Base-by-base conservation (phyloP, 1,284 basidiomycete species). In the Heliocybe sulcata region DNA sequence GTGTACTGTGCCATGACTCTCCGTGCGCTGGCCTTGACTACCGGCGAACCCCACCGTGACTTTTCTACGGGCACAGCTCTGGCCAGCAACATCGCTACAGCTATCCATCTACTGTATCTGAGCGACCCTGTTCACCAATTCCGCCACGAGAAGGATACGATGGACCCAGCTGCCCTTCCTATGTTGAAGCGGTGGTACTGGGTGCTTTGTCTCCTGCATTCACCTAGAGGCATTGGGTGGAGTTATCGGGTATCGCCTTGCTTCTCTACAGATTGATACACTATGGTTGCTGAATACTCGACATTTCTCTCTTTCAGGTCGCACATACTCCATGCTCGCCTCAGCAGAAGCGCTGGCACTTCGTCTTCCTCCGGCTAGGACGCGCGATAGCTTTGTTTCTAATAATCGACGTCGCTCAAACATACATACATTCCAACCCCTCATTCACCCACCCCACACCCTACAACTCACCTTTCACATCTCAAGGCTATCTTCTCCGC, bases 191-290 rank as follows among this genome's bases (percentile, higher is more conserved):
- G 61, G 26, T 12, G 58, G 20, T 57, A 56, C 27, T 63, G 58
- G 60, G n/a, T 58, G 8, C 35, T 52, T 20, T 55, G 58, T 52
- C 26, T 61, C 6, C 48, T 56, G 23, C 53, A 53, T 35, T 54
- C 53, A 12, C 53, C 55, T 2, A 57, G 62, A 26, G 62, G 62
- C 2, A 54, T 63, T 27, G 57, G 63, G 16, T 63, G 59, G 62
- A 61, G 57, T 54, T 59, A 61, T 54, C 54, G 58, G 55, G 62
- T 63, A 38, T n/a, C 27, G 1, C 11, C 31, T 19, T 16, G 12
- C 38, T 42, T n/a, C 3, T 20, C 19, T n/a, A 4, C 16, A 20
- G 12, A 9, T 42, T 4, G 3, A 16, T 16, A 6, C 4, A 16
- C 4, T 20, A 42, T n/a, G 3, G 38, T n/a, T 42, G 12, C 19